Evolutionary conservation across 2,329 filamentous ascomycete species (phyloP).

Genomic region (Talaromyces atroroseus): DNA sequence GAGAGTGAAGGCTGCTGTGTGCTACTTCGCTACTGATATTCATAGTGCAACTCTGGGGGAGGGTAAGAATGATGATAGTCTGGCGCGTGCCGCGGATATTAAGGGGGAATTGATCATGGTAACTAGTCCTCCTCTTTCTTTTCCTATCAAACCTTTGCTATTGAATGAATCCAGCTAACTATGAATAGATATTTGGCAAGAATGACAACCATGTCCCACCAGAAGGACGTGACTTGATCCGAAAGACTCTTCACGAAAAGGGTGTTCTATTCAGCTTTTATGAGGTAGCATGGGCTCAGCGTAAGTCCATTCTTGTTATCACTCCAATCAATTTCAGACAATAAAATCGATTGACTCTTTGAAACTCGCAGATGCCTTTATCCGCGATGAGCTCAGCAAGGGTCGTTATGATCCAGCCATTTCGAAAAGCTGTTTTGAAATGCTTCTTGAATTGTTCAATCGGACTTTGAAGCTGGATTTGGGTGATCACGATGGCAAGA

Average conservation of each 20-base stretch:
- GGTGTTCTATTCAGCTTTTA: constrained; percentile 74
- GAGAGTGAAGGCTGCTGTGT: constrained; percentile 69
- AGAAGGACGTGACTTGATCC: constrained; percentile 74
- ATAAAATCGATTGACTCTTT: neutral
- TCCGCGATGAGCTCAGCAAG: constrained; percentile 86
- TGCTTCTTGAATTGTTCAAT: constrained; percentile 79
- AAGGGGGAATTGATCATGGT: constrained; percentile 73
- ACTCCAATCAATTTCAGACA: neutral
- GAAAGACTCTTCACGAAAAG: constrained; percentile 71
- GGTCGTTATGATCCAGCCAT: constrained; percentile 89
- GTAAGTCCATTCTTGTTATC: constrained; percentile 35
- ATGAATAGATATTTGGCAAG: constrained; percentile 69
- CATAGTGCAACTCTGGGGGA: constrained; percentile 72
- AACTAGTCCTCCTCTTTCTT: neutral
- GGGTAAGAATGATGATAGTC: constrained; percentile 57
- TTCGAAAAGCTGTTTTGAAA: constrained; percentile 82
- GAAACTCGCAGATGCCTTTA: constrained; percentile 66
- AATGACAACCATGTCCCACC: constrained; percentile 86
- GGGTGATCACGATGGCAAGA: constrained; percentile 53
- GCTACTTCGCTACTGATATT: constrained; percentile 91
- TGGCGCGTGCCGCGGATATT: constrained; percentile 60
- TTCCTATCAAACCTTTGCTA: no score
- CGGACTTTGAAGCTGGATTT: constrained; percentile 73
- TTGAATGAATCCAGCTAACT: neutral
- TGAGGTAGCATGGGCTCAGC: constrained; percentile 89